Conservation (phyloP, 2,329 filamentous ascomycete species). For the Chaetothyriales sp. region DNA sequence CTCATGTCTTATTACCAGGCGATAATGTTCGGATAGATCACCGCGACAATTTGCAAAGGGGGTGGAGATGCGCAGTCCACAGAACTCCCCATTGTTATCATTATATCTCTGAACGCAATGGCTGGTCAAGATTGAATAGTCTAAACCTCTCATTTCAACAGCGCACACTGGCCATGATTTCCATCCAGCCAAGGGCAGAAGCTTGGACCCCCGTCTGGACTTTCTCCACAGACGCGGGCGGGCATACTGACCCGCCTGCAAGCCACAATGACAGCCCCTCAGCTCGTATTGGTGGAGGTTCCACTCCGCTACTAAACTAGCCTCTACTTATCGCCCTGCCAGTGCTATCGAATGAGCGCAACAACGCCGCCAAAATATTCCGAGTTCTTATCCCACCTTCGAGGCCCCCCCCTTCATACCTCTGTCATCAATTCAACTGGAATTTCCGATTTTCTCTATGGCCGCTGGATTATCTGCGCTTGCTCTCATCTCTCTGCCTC, state of each 20-base stretch:
- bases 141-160: not conserved
- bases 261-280: conserved; percentile 16
- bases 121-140: not conserved
- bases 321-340: conserved; percentile 14
- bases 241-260: conserved; percentile 6
- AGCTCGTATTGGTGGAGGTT: conserved; percentile 9
- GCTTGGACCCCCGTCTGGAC: not conserved
- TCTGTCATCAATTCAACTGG: not conserved
- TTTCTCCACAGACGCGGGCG: not conserved
- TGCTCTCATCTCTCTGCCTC: not conserved
- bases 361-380: conserved; percentile 18
- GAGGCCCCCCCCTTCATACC: not conserved
- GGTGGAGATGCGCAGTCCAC: no score
- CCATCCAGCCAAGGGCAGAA: not conserved
- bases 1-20: no score
- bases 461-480: not conserved
- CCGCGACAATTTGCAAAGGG: no score
- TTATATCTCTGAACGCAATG: no score
- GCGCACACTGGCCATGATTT: not conserved
- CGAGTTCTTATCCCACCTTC: conserved; percentile 4
- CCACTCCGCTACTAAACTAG: conserved; percentile 14
- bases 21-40: no score
- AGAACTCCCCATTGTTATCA: no score
- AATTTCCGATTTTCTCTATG: not conserved
- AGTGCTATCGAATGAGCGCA: conserved; percentile 14